Conservation (phyloP, 2,329 filamentous ascomycete genomes). For the Neurospora sp. region DNA sequence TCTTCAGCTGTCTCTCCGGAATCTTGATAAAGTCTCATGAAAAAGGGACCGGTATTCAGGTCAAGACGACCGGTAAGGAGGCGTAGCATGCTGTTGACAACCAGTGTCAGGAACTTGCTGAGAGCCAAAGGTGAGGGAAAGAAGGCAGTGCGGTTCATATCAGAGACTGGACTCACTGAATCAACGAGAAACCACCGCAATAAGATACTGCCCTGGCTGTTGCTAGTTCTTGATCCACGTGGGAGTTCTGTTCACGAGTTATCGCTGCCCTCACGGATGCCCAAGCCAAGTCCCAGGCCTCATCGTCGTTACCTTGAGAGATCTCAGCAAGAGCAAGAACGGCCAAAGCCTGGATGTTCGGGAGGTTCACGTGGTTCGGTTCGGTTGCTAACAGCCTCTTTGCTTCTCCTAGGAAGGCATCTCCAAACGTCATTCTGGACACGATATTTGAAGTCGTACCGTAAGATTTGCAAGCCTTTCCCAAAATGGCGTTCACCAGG, state of each 20-base stretch:
- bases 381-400: slow-evolving; percentile 11
- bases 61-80: slow-evolving; percentile 17
- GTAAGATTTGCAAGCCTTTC: slow-evolving; percentile 10
- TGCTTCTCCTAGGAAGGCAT: slow-evolving; percentile 16
- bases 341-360: slow-evolving; percentile 15
- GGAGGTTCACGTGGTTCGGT: slow-evolving; percentile 7
- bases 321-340: slow-evolving; percentile 15
- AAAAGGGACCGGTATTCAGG: slow-evolving; percentile 14
- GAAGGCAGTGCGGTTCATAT: not conserved
- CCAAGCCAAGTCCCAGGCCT: slow-evolving; percentile 12
- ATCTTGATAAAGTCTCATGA: slow-evolving; percentile 13
- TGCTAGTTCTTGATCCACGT: slow-evolving; percentile 7
- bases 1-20: slow-evolving; percentile 10
- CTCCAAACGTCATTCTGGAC: slow-evolving; percentile 10
- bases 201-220: slow-evolving; percentile 11
- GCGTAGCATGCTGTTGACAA: slow-evolving; percentile 8
- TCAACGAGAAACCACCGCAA: slow-evolving; percentile 16
- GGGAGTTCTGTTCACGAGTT: not conserved
- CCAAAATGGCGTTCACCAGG: slow-evolving; percentile 16
- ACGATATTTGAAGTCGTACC: slow-evolving; percentile 7
- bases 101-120: not conserved
- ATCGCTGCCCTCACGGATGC: slow-evolving; percentile 14
- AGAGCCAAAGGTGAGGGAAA: not conserved
- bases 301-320: slow-evolving; percentile 14
- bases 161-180: slow-evolving; percentile 7